phyloP scores from a whole-genome alignment of 768 basidiomycete species.

The Lentinula detonsa region DNA sequence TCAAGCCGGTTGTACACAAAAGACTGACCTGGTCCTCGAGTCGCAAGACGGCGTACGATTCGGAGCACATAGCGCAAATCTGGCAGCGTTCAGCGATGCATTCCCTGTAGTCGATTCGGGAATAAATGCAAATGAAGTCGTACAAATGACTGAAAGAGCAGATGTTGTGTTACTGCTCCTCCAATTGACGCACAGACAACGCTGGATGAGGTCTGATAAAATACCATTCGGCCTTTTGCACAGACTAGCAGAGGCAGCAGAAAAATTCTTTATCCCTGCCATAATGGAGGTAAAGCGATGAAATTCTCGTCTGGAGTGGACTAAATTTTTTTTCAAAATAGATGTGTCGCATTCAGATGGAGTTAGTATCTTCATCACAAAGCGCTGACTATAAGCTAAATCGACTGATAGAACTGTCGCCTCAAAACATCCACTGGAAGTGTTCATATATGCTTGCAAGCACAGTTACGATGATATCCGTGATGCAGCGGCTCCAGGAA shows the following conservation, averaged over 20 bases:
- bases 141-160: background rate
- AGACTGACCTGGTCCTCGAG: background rate
- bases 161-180: conserved; percentile 2
- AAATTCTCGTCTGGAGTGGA: background rate
- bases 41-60: background rate
- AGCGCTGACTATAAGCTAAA: background rate
- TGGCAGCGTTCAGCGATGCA: background rate
- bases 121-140: background rate
- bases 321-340: background rate
- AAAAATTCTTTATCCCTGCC: background rate
- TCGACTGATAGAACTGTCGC: background rate
- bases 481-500: background rate
- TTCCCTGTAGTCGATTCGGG: background rate
- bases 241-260: background rate
- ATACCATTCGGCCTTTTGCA: background rate
- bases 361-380: background rate
- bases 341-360: background rate
- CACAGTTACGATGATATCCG: background rate
- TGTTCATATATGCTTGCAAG: background rate
- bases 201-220: background rate
- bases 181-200: background rate
- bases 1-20: background rate
- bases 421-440: background rate
- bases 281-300: background rate
- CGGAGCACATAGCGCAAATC: background rate